Conservation (phyloP, 805 yeast species). For the Starmerella davenportii region DNA sequence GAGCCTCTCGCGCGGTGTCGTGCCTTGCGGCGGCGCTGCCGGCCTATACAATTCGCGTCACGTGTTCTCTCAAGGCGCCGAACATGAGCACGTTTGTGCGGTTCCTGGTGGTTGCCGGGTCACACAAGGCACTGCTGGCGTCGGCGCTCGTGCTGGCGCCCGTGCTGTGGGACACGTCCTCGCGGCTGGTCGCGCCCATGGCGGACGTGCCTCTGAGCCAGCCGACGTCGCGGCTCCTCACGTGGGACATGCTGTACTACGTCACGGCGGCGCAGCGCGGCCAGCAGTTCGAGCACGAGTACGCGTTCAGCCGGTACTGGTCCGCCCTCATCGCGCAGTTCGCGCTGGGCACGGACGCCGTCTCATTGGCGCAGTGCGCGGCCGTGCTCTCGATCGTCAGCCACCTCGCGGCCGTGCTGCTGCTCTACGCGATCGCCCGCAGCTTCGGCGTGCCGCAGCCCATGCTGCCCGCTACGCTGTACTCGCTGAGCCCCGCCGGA, state of each 20-base stretch:
- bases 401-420: conserved; percentile 35
- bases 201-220: conserved; percentile 10
- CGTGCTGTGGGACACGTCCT: conserved; percentile 25
- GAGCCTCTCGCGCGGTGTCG: too few relatives aligned
- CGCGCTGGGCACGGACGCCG: conserved; percentile 2
- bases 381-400: conserved; percentile 33
- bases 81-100: too few relatives aligned
- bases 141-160: neutral
- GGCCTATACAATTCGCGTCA: too few relatives aligned
- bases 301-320: conserved; percentile 76
- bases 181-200: conserved; percentile 27
- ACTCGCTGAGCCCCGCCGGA: conserved; percentile 59
- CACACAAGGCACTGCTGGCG: neutral
- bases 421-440: conserved; percentile 27
- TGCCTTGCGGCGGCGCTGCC: too few relatives aligned
- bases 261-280: conserved; percentile 32
- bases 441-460: conserved; percentile 13
- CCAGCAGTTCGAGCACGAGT: conserved; percentile 67
- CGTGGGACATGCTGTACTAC: conserved; percentile 82
- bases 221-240: conserved; percentile 27
- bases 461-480: conserved; percentile 30
- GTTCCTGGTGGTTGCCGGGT: too few relatives aligned
- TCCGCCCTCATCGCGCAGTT: conserved; percentile 29
- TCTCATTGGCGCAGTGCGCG: conserved; percentile 29
- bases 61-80: too few relatives aligned